Conservation (phyloP, 2,329 filamentous ascomycete genomes). For the Beauveria sp. region DNA sequence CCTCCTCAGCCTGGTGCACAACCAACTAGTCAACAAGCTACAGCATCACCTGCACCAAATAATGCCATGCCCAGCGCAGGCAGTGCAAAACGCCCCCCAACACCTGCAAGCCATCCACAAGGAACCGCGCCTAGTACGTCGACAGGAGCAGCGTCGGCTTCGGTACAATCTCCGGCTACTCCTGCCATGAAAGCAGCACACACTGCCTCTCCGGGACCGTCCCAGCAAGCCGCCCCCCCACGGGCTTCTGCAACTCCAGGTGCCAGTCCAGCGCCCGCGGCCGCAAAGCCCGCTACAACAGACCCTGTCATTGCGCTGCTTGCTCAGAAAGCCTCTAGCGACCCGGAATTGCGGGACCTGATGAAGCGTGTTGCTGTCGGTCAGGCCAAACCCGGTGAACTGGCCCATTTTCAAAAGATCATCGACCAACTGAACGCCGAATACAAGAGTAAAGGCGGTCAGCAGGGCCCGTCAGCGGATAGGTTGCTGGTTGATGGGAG, state of each 20-base stretch:
- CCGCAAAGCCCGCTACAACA: constrained; percentile 25
- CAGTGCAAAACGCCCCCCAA: not conserved
- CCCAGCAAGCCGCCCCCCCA: not conserved
- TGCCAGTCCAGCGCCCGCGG: constrained; percentile 11
- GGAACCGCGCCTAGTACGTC: constrained; percentile 16
- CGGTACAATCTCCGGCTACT: not conserved
- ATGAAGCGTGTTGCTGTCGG: constrained; percentile 81
- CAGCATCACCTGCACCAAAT: not conserved
- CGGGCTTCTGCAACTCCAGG: constrained; percentile 9
- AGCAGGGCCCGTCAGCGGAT: constrained; percentile 47
- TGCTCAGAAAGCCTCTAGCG: constrained; percentile 66
- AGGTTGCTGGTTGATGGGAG: constrained; percentile 46
- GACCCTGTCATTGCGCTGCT: constrained; percentile 78
- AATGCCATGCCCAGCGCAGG: not conserved
- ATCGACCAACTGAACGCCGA: constrained; percentile 69
- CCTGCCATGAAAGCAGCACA: not conserved
- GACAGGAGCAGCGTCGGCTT: constrained; percentile 4
- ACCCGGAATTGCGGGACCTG: constrained; percentile 64
- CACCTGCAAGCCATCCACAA: constrained; percentile 11
- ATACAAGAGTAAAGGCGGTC: constrained; percentile 43
- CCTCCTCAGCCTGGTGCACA: not conserved
- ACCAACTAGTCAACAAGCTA: not conserved
- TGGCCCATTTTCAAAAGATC: constrained; percentile 70
- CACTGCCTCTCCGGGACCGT: not conserved
- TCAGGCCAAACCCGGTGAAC: constrained; percentile 60